Conservation (phyloP, 768 basidiomycete genomes). For the Butyriboletus loyo region DNA sequence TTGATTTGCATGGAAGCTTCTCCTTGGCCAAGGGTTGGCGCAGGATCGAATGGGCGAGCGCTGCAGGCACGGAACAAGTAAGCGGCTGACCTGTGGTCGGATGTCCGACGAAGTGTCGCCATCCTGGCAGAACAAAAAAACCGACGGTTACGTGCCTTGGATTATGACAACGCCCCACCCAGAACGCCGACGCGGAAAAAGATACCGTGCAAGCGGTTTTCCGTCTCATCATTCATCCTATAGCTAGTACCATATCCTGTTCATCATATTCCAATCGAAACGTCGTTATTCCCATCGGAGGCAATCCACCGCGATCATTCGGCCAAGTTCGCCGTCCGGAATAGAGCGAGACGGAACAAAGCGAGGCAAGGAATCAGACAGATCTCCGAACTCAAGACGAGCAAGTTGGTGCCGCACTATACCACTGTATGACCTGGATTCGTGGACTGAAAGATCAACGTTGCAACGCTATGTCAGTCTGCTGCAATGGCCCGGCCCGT, state of each 20-base stretch:
- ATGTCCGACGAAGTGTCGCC: background rate
- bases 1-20: conserved; percentile 17
- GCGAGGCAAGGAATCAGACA: background rate
- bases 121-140: too few relatives aligned
- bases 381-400: background rate
- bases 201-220: too few relatives aligned
- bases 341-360: conserved; percentile 10
- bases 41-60: background rate
- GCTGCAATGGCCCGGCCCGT: too few relatives aligned
- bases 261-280: conserved; percentile 8
- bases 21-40: conserved; percentile 4
- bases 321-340: conserved; percentile 6
- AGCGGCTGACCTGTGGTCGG: background rate
- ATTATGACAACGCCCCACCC: background rate
- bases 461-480: background rate
- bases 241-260: background rate
- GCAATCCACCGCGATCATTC: conserved; percentile 1
- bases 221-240: conserved; percentile 7
- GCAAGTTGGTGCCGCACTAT: too few relatives aligned
- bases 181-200: background rate
- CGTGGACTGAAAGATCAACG: background rate
- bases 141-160: background rate
- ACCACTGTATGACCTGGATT: background rate
- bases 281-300: conserved; percentile 12
- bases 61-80: background rate